Percentiles rank a stretch among this genome's conserved stretches.
These are phyloP conservation scores for Hypoxylon sp. DNA, from an alignment of 2,329 filamentous ascomycete genomes.

Conservation along the genomic window DNA sequence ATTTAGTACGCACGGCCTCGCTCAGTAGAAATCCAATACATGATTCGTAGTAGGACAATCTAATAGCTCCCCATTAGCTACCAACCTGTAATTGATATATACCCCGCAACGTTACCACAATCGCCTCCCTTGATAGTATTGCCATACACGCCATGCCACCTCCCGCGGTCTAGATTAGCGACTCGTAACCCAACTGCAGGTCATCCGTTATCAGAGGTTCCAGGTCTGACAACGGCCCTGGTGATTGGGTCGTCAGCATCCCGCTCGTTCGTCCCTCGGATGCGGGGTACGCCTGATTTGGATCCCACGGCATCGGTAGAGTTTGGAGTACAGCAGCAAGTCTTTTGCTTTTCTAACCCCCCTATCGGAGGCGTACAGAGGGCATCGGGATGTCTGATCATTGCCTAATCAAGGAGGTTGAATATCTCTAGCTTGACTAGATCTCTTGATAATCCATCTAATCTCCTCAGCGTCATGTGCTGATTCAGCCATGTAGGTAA, in stretches of 20 bases:
- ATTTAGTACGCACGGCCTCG: too few species aligned
- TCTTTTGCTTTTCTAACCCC: too few species aligned
- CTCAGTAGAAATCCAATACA: too few species aligned
- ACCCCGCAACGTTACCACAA: constrained; percentile 32
- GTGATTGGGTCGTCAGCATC: constrained; percentile 31
- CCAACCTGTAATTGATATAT: constrained; percentile 8
- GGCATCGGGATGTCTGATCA: constrained; percentile 19
- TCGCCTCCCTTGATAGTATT: constrained; percentile 11
- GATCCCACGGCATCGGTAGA: constrained; percentile 22
- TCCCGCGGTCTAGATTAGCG: constrained; percentile 17
- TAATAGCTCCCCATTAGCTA: constrained; percentile 4
- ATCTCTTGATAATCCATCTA: too few species aligned
- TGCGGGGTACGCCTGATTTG: constrained; percentile 31
- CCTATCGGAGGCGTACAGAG: constrained; percentile 5
- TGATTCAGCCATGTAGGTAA: constrained; percentile 2
- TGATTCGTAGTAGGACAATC: background rate
- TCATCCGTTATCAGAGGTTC: constrained; percentile 26
- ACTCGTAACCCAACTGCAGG: constrained; percentile 10
- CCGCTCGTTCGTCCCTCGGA: constrained; percentile 25
- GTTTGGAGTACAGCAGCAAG: constrained; percentile 16
- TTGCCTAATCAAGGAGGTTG: constrained; percentile 23
- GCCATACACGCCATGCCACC: constrained; percentile 15
- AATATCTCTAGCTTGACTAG: too few species aligned
- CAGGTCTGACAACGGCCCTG: constrained; percentile 9
- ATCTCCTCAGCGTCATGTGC: constrained; percentile 15